phyloP scores from a whole-genome alignment of 768 basidiomycete genomes.

The Kwoniella heveanensis region DNA sequence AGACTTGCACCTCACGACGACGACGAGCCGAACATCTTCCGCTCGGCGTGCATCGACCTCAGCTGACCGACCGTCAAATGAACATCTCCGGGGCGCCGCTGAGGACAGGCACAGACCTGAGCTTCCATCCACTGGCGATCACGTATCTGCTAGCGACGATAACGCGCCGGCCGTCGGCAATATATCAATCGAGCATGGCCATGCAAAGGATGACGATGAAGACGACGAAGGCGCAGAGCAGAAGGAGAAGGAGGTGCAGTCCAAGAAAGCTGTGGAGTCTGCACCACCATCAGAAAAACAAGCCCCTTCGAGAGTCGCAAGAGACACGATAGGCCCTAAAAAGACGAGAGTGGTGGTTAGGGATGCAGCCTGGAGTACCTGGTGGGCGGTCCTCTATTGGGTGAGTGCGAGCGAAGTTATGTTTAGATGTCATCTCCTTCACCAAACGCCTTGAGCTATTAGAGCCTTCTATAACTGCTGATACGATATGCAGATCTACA shows the following conservation, averaged over 20 bases:
- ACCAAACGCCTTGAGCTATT: background rate
- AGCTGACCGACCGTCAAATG: constrained; percentile 17
- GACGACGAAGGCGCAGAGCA: constrained; percentile 19
- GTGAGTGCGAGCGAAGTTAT: constrained; percentile 61
- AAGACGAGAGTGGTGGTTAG: constrained; percentile 63
- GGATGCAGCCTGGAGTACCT: constrained; percentile 68
- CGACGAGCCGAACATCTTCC: constrained; percentile 26
- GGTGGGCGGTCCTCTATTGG: constrained; percentile 73
- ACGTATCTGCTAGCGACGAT: background rate
- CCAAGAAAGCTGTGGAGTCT: background rate
- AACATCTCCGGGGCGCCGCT: background rate
- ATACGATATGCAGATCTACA: constrained; percentile 66
- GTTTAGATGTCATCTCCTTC: too few species aligned
- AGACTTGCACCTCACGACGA: constrained; percentile 31
- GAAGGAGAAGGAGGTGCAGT: background rate
- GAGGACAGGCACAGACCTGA: background rate
- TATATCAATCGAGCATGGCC: constrained; percentile 16
- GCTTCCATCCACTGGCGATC: background rate
- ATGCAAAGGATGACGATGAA: background rate
- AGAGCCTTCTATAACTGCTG: background rate
- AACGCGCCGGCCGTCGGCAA: constrained; percentile 10
- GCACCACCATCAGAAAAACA: background rate
- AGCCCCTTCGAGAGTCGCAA: background rate
- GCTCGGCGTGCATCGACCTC: constrained; percentile 19
- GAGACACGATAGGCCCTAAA: constrained; percentile 57